These are phyloP conservation scores for Aureobasidium sp. DNA, from an alignment of 2,329 filamentous ascomycete genomes.

Conservation along the genomic window DNA sequence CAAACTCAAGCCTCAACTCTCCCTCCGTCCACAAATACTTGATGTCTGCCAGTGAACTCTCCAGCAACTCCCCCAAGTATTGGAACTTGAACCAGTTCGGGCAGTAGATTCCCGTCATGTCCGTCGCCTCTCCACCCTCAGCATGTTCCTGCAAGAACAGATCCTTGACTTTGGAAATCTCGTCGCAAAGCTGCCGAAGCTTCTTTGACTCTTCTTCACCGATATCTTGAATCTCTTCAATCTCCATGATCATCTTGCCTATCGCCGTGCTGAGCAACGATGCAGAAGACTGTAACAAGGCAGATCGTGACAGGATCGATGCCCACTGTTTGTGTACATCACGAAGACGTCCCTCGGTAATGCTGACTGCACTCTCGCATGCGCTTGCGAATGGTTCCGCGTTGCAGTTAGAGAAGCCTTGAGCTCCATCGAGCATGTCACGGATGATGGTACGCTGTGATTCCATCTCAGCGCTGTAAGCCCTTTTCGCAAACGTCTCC, in stretches of 20 bases:
- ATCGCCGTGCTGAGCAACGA: conserved; percentile 49
- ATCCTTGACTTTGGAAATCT: conserved; percentile 45
- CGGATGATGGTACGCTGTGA: conserved; percentile 53
- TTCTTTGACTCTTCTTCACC: conserved; percentile 53
- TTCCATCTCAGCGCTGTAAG: conserved; percentile 57
- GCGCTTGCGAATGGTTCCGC: conserved; percentile 49
- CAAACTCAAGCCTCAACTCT: conserved; percentile 53
- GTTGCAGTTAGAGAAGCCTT: conserved; percentile 53
- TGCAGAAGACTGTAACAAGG: conserved; percentile 53
- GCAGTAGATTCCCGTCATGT: conserved; percentile 53
- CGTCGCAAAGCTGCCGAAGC: conserved; percentile 48
- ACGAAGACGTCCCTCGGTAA: conserved; percentile 48
- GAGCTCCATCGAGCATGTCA: conserved; percentile 54
- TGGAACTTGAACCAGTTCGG: conserved; percentile 58
- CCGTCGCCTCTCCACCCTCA: conserved; percentile 29
- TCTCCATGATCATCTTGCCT: conserved; percentile 51
- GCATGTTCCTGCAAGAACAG: conserved; percentile 44
- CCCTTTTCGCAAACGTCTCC: conserved; percentile 50
- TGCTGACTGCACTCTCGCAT: conserved; percentile 51
- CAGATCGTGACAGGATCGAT: conserved; percentile 49
- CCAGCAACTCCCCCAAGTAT: conserved; percentile 54
- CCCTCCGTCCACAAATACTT: conserved; percentile 57
- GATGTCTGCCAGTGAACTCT: conserved; percentile 55
- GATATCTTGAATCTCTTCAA: conserved; percentile 56
- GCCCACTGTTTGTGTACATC: conserved; percentile 50